Conservation (phyloP, 2,329 filamentous ascomycete genomes). For the Diaporthe citrichinensis region DNA sequence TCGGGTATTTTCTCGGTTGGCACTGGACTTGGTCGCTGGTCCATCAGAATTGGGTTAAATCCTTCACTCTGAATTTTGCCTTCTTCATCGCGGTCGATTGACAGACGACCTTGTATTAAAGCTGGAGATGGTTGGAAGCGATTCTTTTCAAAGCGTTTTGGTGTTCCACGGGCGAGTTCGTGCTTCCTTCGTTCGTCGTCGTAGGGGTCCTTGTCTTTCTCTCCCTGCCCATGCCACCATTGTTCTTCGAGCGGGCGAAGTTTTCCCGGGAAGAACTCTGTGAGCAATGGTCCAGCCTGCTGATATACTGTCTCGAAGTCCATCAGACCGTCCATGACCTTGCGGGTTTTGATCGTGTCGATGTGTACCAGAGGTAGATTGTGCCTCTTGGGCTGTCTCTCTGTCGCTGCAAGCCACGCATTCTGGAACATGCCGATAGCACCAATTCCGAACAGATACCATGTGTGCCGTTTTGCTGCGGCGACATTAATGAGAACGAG, state of each 20-base stretch:
- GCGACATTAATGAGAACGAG: constrained; percentile 56
- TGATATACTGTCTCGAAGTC: constrained; percentile 30
- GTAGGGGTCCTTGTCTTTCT: constrained; percentile 16
- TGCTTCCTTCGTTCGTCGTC: neutral
- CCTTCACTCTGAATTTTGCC: too few species aligned
- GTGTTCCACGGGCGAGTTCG: too few species aligned
- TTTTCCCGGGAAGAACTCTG: constrained; percentile 38
- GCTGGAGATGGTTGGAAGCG: too few species aligned
- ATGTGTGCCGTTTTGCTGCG: constrained; percentile 54
- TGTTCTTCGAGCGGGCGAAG: neutral
- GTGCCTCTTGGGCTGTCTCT: constrained; percentile 45
- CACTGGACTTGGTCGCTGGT: too few species aligned
- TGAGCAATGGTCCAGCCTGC: neutral
- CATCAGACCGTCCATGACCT: constrained; percentile 42
- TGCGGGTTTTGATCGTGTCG: constrained; percentile 30
- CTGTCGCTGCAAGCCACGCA: constrained; percentile 51
- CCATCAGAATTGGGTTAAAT: too few species aligned
- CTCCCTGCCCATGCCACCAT: constrained; percentile 34
- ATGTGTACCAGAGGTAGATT: constrained; percentile 35
- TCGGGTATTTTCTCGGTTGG: too few species aligned
- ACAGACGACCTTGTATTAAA: too few species aligned
- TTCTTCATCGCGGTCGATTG: too few species aligned
- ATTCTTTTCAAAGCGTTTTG: too few species aligned
- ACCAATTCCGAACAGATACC: constrained; percentile 58
- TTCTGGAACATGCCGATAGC: constrained; percentile 58